Base-by-base conservation (phyloP, 257 asterid species). In the Primulina huaijiensis region DNA sequence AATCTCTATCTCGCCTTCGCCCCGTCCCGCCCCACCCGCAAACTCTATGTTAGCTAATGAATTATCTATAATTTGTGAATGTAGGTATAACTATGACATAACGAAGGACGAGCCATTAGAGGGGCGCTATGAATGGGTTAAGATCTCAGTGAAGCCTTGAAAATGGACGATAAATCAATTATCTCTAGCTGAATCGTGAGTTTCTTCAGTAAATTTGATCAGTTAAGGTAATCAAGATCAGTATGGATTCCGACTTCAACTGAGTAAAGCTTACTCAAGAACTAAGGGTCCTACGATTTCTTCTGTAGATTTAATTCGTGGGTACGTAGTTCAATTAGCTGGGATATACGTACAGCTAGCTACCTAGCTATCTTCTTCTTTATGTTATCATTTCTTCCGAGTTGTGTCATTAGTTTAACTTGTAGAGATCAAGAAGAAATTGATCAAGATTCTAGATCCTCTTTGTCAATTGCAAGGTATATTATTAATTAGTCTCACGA, bases 81-180 rank as follows among this genome's bases (percentile, higher is more conserved):
- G 78, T 75, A 90, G 96, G 87, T 90, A 88, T 77, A 90, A 90
- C 77, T 90, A 62, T 60, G 92, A 90, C 82, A 65, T 90, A 66
- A 76, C 76, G 76, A 79, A 84, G 76, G 96, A 88, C 63, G 72
- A 80, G 81, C 87, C 95, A 23, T 8, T 81, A 62, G 81, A 84
- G 60, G 95, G 95, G 50, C 83, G 86, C 9, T 90, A 79, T 68
- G 85, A 86, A 62, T 90, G 96, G 88, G 74, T 78, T 78, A 74
- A 31, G 71, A 61, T 81, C 60, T 68, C 57, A 33, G 60, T 73
- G 23, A 72, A 80, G 70, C 82, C 75, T 77, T 76, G 76, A 67
- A 34, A 63, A 53, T 38, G 67, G 65, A 50, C 67, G 38, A 77
- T 8, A 31, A 33, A 33, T 33, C 35, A 2, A 33, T 33, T 33